Conservation (phyloP, 305 asterid species). For the Fraxinus dipetala region DNA sequence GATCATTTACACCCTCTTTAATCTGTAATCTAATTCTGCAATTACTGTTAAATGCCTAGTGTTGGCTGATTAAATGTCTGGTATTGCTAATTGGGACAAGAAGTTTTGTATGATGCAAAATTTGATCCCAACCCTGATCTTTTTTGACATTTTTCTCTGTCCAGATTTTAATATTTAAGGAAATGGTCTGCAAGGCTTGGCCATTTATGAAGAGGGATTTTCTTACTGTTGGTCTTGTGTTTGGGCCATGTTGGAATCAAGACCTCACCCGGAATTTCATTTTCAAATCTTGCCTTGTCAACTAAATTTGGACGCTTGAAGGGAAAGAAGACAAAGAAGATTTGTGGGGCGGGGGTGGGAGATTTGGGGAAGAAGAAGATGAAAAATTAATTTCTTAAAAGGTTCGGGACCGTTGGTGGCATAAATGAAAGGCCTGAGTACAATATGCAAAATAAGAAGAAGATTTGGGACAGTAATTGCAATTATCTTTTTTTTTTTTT, state of each 20-base stretch:
- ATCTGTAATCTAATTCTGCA: not conserved
- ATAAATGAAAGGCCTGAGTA: not conserved
- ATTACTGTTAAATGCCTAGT: not conserved
- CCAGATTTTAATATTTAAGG: slow-evolving; percentile 52
- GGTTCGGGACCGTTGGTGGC: not conserved
- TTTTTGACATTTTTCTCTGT: not conserved
- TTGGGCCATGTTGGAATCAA: slow-evolving; percentile 55
- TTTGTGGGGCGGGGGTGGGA: not conserved
- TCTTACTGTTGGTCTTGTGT: slow-evolving; percentile 78
- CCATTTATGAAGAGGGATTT: slow-evolving; percentile 51
- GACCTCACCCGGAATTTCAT: not conserved
- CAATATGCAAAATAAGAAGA: not conserved
- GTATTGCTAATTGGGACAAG: not conserved
- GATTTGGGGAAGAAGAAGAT: not conserved
- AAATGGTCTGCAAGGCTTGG: slow-evolving; percentile 53
- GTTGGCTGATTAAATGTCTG: not conserved
- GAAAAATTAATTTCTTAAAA: not conserved
- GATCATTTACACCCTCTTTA: not conserved
- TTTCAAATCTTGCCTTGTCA: not conserved
- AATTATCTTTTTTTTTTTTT: too few relatives aligned
- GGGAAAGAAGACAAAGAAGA: not conserved
- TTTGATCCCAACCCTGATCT: not conserved
- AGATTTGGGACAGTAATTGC: not conserved
- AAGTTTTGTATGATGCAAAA: not conserved
- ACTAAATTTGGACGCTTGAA: not conserved